Percentiles rank a stretch among this genome's conserved stretches.
These are phyloP conservation scores for Hyphopichia buzzinii DNA, from an alignment of 1,139 yeast genomes.

Conservation along the genomic window DNA sequence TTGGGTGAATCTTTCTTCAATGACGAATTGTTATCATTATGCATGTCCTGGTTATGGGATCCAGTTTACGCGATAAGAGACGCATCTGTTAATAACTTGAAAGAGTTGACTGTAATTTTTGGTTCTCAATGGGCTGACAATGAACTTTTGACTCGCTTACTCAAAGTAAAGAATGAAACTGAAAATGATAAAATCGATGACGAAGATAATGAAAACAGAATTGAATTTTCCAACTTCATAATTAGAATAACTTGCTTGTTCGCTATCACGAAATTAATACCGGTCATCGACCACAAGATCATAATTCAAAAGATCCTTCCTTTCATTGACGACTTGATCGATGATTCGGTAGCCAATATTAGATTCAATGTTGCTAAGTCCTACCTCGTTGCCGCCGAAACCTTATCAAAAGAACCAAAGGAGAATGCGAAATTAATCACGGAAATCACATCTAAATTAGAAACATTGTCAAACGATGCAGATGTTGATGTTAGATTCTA, in stretches of 20 bases:
- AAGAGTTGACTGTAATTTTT: constrained; percentile 77
- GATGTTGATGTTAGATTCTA: constrained; percentile 91
- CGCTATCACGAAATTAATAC: constrained; percentile 77
- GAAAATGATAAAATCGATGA: constrained; percentile 19
- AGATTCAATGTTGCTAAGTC: constrained; percentile 94
- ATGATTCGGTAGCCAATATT: constrained; percentile 89
- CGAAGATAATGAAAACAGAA: constrained; percentile 33
- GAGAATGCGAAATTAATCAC: constrained; percentile 41
- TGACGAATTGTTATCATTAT: constrained; percentile 82
- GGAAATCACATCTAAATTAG: constrained; percentile 63
- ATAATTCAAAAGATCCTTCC: constrained; percentile 72
- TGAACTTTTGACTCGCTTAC: constrained; percentile 76
- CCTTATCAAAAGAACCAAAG: constrained; percentile 32
- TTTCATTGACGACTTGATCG: constrained; percentile 66
- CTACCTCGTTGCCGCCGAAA: constrained; percentile 58
- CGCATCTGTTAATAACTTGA: constrained; percentile 87
- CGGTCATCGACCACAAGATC: constrained; percentile 59
- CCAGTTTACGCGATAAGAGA: constrained; percentile 94
- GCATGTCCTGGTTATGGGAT: constrained; percentile 98
- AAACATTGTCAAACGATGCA: constrained; percentile 62
- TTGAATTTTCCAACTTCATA: constrained; percentile 66
- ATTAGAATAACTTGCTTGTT: constrained; percentile 89
- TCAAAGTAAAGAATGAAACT: constrained; percentile 31
- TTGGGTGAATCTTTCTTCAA: constrained; percentile 92
- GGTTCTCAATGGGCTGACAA: constrained; percentile 93